Percentiles rank a stretch among this genome's conserved stretches.
These are phyloP conservation scores for Bruguiera parviflora DNA, from an alignment of 345 rosid genomes.

Conservation along the genomic window DNA sequence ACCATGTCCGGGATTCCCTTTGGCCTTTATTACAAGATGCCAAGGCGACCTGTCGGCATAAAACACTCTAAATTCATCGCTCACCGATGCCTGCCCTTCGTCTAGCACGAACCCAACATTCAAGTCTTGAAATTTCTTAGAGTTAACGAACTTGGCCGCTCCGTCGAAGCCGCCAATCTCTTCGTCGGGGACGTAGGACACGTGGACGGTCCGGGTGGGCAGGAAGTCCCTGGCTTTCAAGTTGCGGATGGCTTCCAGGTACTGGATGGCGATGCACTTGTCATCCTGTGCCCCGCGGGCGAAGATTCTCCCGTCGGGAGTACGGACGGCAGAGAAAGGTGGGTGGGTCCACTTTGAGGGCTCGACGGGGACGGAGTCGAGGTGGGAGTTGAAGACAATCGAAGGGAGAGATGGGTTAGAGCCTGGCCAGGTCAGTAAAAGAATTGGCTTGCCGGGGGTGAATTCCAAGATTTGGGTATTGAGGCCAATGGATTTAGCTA, in stretches of 20 bases:
- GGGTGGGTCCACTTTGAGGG: constrained; percentile 72
- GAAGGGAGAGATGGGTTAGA: constrained; percentile 67
- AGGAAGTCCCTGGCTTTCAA: constrained; percentile 42
- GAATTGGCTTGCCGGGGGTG: constrained; percentile 48
- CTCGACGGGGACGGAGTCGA: constrained; percentile 91
- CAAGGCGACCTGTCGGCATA: constrained; percentile 73
- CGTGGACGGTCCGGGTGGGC: constrained; percentile 59
- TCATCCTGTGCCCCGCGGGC: constrained; percentile 94
- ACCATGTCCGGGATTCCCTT: constrained; percentile 76
- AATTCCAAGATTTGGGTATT: constrained; percentile 43
- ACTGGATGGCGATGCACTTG: constrained; percentile 77
- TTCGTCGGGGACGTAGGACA: constrained; percentile 76
- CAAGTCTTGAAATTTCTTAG: constrained; percentile 57
- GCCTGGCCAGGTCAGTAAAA: constrained; percentile 71
- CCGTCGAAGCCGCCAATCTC: constrained; percentile 84
- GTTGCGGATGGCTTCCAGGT: constrained; percentile 68
- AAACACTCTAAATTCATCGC: constrained; percentile 64
- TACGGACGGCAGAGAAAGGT: constrained; percentile 70
- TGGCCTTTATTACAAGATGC: constrained; percentile 51
- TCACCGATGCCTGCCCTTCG: constrained; percentile 80
- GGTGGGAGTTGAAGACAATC: constrained; percentile 79
- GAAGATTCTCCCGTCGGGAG: constrained; percentile 55
- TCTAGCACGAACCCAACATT: constrained; percentile 78
- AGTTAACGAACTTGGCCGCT: constrained; percentile 46
- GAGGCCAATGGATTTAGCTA: constrained; percentile 56